Conservation (phyloP, 1,284 basidiomycete species). For the Rhodotorula sp. region DNA sequence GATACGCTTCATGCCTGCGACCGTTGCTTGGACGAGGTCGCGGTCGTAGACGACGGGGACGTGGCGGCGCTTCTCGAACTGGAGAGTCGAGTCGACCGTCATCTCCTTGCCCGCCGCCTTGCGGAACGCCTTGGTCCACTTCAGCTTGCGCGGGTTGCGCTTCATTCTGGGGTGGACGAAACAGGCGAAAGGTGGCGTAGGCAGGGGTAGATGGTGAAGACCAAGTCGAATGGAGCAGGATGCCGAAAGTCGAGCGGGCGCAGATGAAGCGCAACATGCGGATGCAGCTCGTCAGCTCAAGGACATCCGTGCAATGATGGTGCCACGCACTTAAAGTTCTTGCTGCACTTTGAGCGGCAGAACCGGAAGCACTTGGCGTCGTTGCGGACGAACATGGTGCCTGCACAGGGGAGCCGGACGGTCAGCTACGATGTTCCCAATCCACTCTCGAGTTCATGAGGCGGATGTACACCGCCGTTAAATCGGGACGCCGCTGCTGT, state of each 20-base stretch:
- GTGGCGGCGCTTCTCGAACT: constrained; percentile 99
- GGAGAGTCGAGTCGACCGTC: constrained; percentile 98
- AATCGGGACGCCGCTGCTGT: constrained; percentile 5
- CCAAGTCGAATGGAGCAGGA: too few species aligned
- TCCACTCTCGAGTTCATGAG: too few species aligned
- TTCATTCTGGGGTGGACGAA: constrained; percentile 74
- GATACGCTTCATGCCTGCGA: constrained; percentile 95
- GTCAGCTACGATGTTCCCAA: too few species aligned
- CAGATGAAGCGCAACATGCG: neutral
- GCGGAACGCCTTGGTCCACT: constrained; percentile 99
- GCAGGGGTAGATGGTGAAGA: too few species aligned
- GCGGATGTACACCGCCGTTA: too few species aligned
- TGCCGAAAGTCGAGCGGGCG: too few species aligned
- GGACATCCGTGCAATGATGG: too few species aligned
- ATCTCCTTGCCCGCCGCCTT: constrained; percentile 99
- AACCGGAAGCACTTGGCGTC: constrained; percentile 96
- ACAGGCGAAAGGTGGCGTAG: neutral
- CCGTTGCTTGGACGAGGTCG: constrained; percentile 87
- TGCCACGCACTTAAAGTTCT: constrained; percentile 84
- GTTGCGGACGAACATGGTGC: constrained; percentile 90
- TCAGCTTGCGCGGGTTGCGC: constrained; percentile 96
- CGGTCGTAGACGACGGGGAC: constrained; percentile 97
- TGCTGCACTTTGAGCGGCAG: constrained; percentile 94
- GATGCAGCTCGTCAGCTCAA: neutral
- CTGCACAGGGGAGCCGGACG: constrained; percentile 50